Evolutionary conservation across 164 flowering plant species (phyloP).

Genomic region (Tetrastigma voinierianum): DNA sequence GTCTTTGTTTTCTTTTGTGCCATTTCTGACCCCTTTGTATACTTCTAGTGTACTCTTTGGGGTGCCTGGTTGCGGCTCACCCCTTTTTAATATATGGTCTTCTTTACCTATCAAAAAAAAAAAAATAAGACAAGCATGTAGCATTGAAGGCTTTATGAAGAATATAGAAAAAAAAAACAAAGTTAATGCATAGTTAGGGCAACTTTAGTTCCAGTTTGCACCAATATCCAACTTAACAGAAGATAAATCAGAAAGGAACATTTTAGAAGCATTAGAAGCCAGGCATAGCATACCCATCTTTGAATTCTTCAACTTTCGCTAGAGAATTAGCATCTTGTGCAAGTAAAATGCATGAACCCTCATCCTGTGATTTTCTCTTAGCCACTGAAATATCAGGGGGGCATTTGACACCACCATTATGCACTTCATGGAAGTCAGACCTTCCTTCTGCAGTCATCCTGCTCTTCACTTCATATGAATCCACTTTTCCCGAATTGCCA

Average conservation of each 20-base stretch:
- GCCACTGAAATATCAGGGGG: conserved; percentile 23
- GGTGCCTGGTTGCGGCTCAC: too few species aligned
- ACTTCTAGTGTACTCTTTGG: too few species aligned
- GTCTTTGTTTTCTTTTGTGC: too few species aligned
- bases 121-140: background rate
- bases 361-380: conserved; percentile 50
- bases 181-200: background rate
- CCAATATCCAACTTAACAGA: background rate
- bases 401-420: conserved; percentile 18
- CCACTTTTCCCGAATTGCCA: conserved; percentile 14
- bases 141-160: too few species aligned
- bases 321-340: conserved; percentile 40
- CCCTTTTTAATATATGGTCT: background rate
- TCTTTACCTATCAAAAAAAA: background rate
- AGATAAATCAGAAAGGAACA: background rate
- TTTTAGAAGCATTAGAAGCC: background rate
- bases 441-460: conserved; percentile 10
- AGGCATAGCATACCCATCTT: conserved; percentile 51
- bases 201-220: too few species aligned
- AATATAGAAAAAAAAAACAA: too few species aligned
- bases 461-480: conserved; percentile 15
- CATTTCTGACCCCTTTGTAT: too few species aligned
- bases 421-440: conserved; percentile 18
- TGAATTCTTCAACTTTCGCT: conserved; percentile 42
- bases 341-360: conserved; percentile 38